These are phyloP conservation scores for Solanum piurae DNA, from an alignment of 257 asterid species.

Conservation along the genomic window DNA sequence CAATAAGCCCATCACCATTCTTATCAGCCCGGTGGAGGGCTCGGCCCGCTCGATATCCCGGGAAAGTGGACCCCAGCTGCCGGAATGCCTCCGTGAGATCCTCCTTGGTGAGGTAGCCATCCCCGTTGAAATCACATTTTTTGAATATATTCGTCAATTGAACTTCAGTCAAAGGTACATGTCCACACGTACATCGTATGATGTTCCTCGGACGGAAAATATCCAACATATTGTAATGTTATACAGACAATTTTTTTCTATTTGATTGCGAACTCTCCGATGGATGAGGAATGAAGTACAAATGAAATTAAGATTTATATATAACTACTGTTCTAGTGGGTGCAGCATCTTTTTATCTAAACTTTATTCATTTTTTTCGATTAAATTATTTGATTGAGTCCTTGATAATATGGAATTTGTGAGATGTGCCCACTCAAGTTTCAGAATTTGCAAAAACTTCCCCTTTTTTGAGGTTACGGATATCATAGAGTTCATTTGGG, in stretches of 20 bases:
- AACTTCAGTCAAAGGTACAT: neutral
- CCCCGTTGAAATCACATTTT: neutral
- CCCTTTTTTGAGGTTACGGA: neutral
- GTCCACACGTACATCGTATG: neutral
- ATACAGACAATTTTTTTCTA: neutral
- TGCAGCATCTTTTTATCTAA: neutral
- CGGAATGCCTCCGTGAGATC: slow-evolving; percentile 7
- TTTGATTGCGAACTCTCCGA: neutral
- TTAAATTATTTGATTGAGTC: neutral
- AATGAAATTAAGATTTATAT: neutral
- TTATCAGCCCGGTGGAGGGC: neutral
- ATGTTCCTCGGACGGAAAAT: neutral
- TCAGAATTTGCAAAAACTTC: neutral
- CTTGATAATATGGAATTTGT: neutral
- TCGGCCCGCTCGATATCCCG: slow-evolving; percentile 3
- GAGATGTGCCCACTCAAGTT: neutral
- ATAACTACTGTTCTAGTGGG: neutral
- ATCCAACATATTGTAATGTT: neutral
- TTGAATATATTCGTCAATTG: neutral
- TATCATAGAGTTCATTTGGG: neutral
- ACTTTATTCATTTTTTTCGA: neutral
- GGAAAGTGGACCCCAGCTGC: neutral
- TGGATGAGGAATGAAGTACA: neutral
- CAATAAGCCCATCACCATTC: slow-evolving; percentile 6
- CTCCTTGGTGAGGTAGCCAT: neutral